phyloP scores from a whole-genome alignment of 2,329 filamentous ascomycete genomes.

The Rosellinia necatrix region DNA sequence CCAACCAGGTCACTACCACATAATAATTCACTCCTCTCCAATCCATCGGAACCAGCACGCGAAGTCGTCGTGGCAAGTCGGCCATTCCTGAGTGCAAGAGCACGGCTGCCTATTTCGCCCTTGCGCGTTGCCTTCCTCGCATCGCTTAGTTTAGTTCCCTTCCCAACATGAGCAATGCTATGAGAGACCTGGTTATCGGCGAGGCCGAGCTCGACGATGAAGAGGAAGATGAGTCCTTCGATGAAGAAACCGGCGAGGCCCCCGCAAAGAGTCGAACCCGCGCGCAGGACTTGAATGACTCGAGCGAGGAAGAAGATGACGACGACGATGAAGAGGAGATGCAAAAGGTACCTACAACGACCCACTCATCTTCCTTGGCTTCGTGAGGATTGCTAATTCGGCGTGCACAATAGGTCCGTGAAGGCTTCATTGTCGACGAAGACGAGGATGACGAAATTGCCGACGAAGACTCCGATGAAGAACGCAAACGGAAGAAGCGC shows the following conservation, averaged over 20 bases:
- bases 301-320: constrained; percentile 89
- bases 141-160: no score
- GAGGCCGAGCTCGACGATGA: constrained; percentile 86
- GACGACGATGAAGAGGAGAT: constrained; percentile 89
- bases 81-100: no score
- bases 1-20: no score
- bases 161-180: constrained; percentile 65
- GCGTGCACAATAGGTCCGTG: constrained; percentile 67
- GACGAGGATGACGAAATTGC: constrained; percentile 76
- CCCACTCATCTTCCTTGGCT: not conserved
- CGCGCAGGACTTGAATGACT: constrained; percentile 70
- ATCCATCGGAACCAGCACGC: no score
- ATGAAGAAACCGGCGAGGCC: constrained; percentile 72
- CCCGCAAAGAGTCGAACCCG: constrained; percentile 50
- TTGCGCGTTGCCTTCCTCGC: no score
- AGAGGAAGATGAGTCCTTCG: constrained; percentile 81
- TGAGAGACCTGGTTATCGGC: constrained; percentile 80
- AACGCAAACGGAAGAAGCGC: constrained; percentile 74
- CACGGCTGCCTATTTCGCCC: no score
- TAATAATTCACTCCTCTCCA: no score
- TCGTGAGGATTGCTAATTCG: constrained; percentile 20
- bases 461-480: constrained; percentile 61
- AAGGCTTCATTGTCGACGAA: constrained; percentile 96
- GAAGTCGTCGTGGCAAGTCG: no score
- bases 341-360: constrained; percentile 61